phyloP scores from a whole-genome alignment of 2,329 filamentous ascomycete species.

The Fusarium bulbicola region DNA sequence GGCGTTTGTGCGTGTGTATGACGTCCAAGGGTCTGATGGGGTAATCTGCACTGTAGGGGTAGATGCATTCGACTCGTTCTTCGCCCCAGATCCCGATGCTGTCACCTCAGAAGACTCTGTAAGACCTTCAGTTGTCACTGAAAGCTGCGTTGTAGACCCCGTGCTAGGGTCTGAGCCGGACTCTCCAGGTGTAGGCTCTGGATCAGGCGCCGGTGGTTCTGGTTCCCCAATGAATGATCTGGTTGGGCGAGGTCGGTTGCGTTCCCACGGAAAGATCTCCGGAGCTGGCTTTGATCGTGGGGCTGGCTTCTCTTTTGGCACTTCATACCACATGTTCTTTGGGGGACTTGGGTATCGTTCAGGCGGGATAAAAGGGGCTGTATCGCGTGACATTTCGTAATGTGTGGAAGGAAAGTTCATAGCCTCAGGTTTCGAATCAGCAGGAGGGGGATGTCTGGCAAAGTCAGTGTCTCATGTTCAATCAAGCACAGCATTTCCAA shows the following conservation, averaged over 20 bases:
- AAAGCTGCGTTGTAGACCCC: not conserved
- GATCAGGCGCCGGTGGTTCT: constrained; percentile 13
- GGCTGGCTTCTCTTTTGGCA: constrained; percentile 72
- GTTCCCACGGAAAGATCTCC: constrained; percentile 93
- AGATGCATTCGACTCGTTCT: constrained; percentile 56
- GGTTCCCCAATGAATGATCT: constrained; percentile 65
- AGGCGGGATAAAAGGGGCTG: constrained; percentile 79
- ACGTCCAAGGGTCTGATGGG: constrained; percentile 72
- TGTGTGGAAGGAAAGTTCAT: constrained; percentile 79
- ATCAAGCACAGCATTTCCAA: not conserved
- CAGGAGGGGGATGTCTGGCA: constrained; percentile 68
- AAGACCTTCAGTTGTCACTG: constrained; percentile 29
- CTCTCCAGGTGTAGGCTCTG: not conserved
- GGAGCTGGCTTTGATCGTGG: constrained; percentile 64
- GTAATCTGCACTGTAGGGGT: constrained; percentile 59
- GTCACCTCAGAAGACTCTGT: constrained; percentile 50
- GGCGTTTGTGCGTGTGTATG: constrained; percentile 81
- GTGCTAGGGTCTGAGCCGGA: not conserved
- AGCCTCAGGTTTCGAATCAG: constrained; percentile 82
- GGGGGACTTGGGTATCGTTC: constrained; percentile 82
- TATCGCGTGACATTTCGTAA: constrained; percentile 86
- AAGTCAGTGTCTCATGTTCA: constrained; percentile 17
- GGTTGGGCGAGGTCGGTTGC: constrained; percentile 66
- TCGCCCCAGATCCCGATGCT: constrained; percentile 40
- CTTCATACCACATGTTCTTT: constrained; percentile 86